Conservation (phyloP, 331 rosid genomes). For the Rhamnella rubrinervis region DNA sequence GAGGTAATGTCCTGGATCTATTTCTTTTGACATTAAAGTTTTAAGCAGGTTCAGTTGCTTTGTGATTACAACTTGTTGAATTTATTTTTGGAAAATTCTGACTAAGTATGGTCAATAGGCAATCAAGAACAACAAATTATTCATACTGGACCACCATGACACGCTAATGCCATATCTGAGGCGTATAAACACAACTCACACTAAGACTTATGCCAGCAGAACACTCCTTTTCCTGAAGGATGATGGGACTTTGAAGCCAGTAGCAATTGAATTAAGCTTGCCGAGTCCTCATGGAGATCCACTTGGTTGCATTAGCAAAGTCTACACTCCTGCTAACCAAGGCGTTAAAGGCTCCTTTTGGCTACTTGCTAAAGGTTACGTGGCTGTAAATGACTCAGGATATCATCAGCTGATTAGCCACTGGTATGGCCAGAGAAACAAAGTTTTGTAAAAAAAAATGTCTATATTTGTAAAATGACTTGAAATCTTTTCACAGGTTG, state of each 20-base stretch:
- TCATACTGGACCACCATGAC: constrained; percentile 47
- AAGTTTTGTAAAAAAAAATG: background rate
- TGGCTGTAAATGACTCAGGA: constrained; percentile 42
- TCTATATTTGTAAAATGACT: background rate
- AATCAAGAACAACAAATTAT: constrained; percentile 31
- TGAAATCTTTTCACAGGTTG: constrained; percentile 31
- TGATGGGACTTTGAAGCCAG: constrained; percentile 43
- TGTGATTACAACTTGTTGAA: background rate
- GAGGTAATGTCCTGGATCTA: constrained; percentile 32
- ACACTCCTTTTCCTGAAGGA: constrained; percentile 36
- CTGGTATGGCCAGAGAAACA: constrained; percentile 26
- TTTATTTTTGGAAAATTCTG: background rate
- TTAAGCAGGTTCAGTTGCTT: background rate
- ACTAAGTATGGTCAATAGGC: constrained; percentile 27
- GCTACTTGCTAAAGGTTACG: constrained; percentile 50
- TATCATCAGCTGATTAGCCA: constrained; percentile 48
- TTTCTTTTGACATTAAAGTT: background rate
- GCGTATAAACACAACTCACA: constrained; percentile 28
- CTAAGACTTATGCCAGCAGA: constrained; percentile 41
- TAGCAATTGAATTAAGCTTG: constrained; percentile 45
- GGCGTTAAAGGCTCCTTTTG: constrained; percentile 35
- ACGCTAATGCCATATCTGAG: constrained; percentile 41
- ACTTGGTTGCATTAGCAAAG: constrained; percentile 33
- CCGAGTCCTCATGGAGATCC: constrained; percentile 34
- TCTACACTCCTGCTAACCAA: constrained; percentile 25